Evolutionary conservation across 2,329 filamentous ascomycete species (phyloP), one percentile per base, ranked within the genome.

Genomic region (Xylaria sp.): DNA sequence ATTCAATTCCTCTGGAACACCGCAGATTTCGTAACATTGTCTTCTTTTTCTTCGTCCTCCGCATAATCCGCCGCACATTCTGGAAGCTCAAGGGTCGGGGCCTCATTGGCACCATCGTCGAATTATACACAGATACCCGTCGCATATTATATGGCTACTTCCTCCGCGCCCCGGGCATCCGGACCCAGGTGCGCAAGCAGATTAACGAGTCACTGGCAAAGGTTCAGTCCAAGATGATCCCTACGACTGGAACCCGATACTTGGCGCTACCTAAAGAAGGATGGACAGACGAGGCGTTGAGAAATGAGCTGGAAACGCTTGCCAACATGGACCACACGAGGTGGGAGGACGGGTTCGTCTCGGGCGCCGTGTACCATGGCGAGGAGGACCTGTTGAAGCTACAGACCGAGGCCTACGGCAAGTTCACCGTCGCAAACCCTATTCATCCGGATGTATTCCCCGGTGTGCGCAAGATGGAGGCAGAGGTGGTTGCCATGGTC

Each of bases 391-490:
- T 99, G 70, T 79, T 95, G 64, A 87, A 90, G 73, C 82, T 99
- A 40, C 95, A 99, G 80, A 91, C 92, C 5, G 92, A 97, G 75
- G 94, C 95, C 0, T 98, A 94, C 82, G 91, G 91, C 68, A 91
- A 91, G 77, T 99, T 99, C 76, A 94, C 93, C 53, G 95, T 99
- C 31, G 87, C 93, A 40, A 99, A 99, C 77, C 95, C 95, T 2
- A 95, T 99, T 70, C 95, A 99, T 77, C 95, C 95, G 6, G 95
- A 99, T 79, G 94, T 99, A 45, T 99, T 99, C 79, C 95, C 95
- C 15, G 95, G 94, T 28, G 94, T 99, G 55, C 85, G 95, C 72
- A 99, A 99, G 86, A 99, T 99, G 95, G 95, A 99, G 82, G 94
- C 95, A 46, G 95, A 99, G 80, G 83, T 99, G 65, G 95, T 99